These are phyloP conservation scores for Marasmius sp. DNA, from an alignment of 1,284 basidiomycete species.

Conservation along the genomic window DNA sequence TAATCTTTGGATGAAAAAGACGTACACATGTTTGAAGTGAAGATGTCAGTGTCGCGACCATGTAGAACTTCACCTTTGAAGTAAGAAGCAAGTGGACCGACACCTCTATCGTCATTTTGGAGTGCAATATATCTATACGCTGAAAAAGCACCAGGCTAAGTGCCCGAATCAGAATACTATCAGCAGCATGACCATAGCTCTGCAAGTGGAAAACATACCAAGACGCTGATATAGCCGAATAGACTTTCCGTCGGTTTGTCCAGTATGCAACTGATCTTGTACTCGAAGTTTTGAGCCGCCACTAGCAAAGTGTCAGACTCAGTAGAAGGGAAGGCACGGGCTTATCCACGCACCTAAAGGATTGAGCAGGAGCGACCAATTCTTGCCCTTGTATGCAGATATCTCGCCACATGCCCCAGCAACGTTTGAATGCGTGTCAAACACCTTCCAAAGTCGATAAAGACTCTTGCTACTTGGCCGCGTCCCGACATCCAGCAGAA, in stretches of 20 bases:
- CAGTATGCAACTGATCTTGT: constrained; percentile 90
- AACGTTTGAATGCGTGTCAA: constrained; percentile 91
- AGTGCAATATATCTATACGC: constrained; percentile 91
- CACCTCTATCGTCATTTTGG: constrained; percentile 84
- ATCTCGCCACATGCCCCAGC: constrained; percentile 97
- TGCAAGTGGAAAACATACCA: constrained; percentile 42
- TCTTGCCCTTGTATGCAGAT: constrained; percentile 88
- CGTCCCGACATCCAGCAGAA: constrained; percentile 93
- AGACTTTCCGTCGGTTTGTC: constrained; percentile 94
- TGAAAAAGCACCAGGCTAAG: constrained; percentile 90
- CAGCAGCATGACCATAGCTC: not conserved
- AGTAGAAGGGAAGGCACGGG: constrained; percentile 9
- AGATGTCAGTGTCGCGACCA: constrained; percentile 91
- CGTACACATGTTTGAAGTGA: constrained; percentile 91
- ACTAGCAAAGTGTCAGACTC: constrained; percentile 44
- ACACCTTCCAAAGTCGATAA: constrained; percentile 94
- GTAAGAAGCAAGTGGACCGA: constrained; percentile 91
- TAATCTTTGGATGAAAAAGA: constrained; percentile 14
- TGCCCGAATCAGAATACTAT: not conserved
- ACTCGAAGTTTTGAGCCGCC: constrained; percentile 93
- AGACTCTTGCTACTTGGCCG: constrained; percentile 82
- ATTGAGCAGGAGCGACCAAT: constrained; percentile 80
- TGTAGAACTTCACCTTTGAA: constrained; percentile 96
- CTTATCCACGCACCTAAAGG: constrained; percentile 63
- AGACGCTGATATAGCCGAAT: constrained; percentile 89